Evolutionary conservation across 2,329 filamentous ascomycete genomes (phyloP).

Genomic region (Aureobasidium sp.): DNA sequence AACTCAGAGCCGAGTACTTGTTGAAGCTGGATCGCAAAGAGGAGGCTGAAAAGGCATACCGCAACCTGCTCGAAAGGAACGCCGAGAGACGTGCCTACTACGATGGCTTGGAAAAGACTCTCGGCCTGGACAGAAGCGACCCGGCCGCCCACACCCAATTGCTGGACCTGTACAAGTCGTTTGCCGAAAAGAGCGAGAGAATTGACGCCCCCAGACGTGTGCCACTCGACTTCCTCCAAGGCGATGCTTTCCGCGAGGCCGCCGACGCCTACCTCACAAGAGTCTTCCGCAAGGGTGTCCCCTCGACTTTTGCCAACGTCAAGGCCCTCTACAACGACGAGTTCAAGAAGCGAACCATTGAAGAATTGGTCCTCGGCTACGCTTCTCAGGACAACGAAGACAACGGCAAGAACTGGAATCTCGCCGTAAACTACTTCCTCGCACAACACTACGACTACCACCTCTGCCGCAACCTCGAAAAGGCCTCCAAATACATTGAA

Average conservation of each 20-base stretch:
- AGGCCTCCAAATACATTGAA: slow-evolving; percentile 74
- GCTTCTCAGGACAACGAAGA: slow-evolving; percentile 45
- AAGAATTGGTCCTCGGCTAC: slow-evolving; percentile 70
- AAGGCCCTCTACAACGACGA: slow-evolving; percentile 81
- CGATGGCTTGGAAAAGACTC: slow-evolving; percentile 59
- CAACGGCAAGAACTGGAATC: slow-evolving; percentile 52
- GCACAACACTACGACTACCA: slow-evolving; percentile 96
- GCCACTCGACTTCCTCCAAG: slow-evolving; percentile 79
- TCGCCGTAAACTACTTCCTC: slow-evolving; percentile 82
- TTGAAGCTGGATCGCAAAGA: slow-evolving; percentile 65
- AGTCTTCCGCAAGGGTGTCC: slow-evolving; percentile 87
- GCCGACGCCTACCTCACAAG: slow-evolving; percentile 70
- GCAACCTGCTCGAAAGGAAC: slow-evolving; percentile 74
- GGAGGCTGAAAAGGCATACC: slow-evolving; percentile 75
- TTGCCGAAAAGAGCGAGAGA: slow-evolving; percentile 70
- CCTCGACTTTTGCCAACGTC: slow-evolving; percentile 92
- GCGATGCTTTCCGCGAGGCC: slow-evolving; percentile 69
- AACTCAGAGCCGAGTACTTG: slow-evolving; percentile 77
- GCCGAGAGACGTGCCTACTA: slow-evolving; percentile 83
- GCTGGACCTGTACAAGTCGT: slow-evolving; percentile 70
- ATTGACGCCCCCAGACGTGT: slow-evolving; percentile 78
- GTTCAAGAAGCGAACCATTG: slow-evolving; percentile 68
- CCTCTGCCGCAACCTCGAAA: slow-evolving; percentile 71
- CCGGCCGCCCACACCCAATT: slow-evolving; percentile 58
- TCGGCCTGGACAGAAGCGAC: slow-evolving; percentile 56